Percentiles rank a stretch among this genome's conserved stretches.
Conservation (phyloP, 2,329 filamentous ascomycete species). For the Chrysoporthe puriensis region DNA sequence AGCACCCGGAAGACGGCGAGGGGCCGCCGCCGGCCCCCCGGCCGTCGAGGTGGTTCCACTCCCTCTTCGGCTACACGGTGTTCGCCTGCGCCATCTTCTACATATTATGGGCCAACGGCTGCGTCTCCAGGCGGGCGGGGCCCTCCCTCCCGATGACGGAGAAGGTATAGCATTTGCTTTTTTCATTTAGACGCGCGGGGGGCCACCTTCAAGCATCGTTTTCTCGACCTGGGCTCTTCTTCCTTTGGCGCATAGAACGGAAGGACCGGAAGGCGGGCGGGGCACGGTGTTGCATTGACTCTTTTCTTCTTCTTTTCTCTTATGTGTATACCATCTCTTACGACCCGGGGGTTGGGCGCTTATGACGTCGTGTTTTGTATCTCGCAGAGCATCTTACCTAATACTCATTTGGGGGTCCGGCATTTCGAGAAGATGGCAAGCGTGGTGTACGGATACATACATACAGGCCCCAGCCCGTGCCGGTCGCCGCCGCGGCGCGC, state of each 20-base stretch:
- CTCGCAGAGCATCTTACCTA: background rate
- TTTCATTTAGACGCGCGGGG: background rate
- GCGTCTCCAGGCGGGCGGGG: background rate
- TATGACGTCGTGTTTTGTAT: background rate
- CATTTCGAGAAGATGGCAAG: background rate
- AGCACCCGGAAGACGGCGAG: background rate
- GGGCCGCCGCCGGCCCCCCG: background rate
- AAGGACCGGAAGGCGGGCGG: background rate
- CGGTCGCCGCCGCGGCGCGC: no score
- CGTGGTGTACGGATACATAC: no score
- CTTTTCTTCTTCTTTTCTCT: background rate
- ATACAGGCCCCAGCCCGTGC: no score
- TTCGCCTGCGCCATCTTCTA: slow-evolving; percentile 8
- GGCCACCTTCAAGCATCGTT: background rate
- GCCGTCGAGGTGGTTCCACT: slow-evolving; percentile 8
- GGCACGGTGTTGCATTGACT: background rate
- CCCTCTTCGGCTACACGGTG: slow-evolving; percentile 7
- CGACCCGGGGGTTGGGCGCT: background rate
- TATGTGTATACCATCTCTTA: background rate
- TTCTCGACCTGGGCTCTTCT: background rate
- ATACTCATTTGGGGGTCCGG: background rate
- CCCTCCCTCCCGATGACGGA: background rate
- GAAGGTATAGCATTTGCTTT: slow-evolving; percentile 6
- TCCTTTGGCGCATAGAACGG: background rate
- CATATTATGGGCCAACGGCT: slow-evolving; percentile 16